Percentiles rank a stretch among this genome's conserved stretches.
phyloP scores from a whole-genome alignment of 495 filamentous ascomycete genomes.

The Aspergillus nanangensis region DNA sequence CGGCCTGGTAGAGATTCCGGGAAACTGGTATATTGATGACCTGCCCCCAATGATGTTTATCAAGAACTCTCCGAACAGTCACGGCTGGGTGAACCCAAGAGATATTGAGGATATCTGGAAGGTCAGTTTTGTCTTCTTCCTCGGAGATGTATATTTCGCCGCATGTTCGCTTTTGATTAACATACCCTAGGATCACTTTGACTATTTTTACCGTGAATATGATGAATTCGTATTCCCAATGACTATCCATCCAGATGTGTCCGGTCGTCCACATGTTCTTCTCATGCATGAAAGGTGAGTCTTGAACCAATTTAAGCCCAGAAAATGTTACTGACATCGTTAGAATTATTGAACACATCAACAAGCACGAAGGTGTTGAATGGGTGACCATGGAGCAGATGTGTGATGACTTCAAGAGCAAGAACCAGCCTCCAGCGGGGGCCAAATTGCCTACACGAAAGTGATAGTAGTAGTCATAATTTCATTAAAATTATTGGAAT shows the following conservation, averaged over 20 bases:
- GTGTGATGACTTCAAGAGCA: slow-evolving; percentile 64
- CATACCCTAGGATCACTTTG: slow-evolving; percentile 52
- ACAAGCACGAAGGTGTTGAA: slow-evolving; percentile 68
- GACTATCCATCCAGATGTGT: slow-evolving; percentile 67
- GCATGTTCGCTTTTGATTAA: no score
- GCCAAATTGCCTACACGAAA: slow-evolving; percentile 59
- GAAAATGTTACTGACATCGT: slow-evolving; percentile 3
- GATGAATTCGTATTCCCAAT: slow-evolving; percentile 69
- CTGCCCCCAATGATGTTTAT: slow-evolving; percentile 60
- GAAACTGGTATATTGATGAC: slow-evolving; percentile 67
- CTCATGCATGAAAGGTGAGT: slow-evolving; percentile 57
- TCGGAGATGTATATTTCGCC: background rate
- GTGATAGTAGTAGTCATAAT: background rate
- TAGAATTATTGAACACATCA: slow-evolving; percentile 67
- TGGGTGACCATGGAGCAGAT: slow-evolving; percentile 72
- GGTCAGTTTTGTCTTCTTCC: slow-evolving; percentile 14
- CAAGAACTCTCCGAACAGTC: slow-evolving; percentile 53
- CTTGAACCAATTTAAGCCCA: no score
- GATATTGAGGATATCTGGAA: slow-evolving; percentile 57
- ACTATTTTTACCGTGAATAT: slow-evolving; percentile 67
- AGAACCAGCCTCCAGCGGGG: slow-evolving; percentile 59
- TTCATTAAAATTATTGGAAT: background rate
- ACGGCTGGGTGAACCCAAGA: slow-evolving; percentile 58
- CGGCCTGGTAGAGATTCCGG: slow-evolving; percentile 61
- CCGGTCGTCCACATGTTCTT: slow-evolving; percentile 61